Percentiles rank a stretch among this genome's conserved stretches.
Evolutionary conservation across 2,329 filamentous ascomycete species (phyloP).

Genomic region (Apiospora kogelbergensis): DNA sequence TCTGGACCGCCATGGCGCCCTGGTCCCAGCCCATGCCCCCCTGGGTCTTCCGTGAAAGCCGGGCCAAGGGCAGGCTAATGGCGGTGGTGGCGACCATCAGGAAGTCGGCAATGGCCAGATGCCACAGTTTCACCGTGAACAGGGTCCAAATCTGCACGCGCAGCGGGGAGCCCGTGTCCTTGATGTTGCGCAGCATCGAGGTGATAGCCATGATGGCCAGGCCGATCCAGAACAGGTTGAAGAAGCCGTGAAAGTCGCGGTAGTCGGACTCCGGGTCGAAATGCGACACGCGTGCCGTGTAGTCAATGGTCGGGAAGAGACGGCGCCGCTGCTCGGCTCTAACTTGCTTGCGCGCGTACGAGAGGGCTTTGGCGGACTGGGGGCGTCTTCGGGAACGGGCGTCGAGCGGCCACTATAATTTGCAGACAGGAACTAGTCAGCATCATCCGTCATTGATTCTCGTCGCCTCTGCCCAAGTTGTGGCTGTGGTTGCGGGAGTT

Average conservation of each 20-base stretch:
- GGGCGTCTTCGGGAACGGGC: slow-evolving; percentile 83
- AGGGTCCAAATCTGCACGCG: slow-evolving; percentile 84
- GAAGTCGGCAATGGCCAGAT: slow-evolving; percentile 79
- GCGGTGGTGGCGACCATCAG: slow-evolving; percentile 79
- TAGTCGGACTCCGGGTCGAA: slow-evolving; percentile 93
- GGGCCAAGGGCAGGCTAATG: slow-evolving; percentile 72
- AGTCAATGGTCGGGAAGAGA: slow-evolving; percentile 91
- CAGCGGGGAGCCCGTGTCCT: slow-evolving; percentile 87
- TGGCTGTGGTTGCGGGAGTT: neutral
- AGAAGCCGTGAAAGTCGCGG: slow-evolving; percentile 94
- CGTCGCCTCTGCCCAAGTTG: neutral
- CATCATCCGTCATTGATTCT: neutral
- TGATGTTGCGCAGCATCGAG: slow-evolving; percentile 87
- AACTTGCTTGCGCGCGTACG: slow-evolving; percentile 78
- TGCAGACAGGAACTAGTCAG: neutral
- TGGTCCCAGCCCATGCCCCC: slow-evolving; percentile 69
- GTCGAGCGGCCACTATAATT: slow-evolving; percentile 72
- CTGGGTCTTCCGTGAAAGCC: slow-evolving; percentile 55
- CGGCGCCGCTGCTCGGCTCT: slow-evolving; percentile 79
- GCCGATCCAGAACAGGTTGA: slow-evolving; percentile 96
- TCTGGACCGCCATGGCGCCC: slow-evolving; percentile 81
- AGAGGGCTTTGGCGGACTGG: slow-evolving; percentile 87
- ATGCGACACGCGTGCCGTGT: slow-evolving; percentile 86
- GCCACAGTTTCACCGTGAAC: slow-evolving; percentile 86
- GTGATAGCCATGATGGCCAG: slow-evolving; percentile 96